These are phyloP conservation scores for Neofusicoccum parvum DNA, from an alignment of 2,329 filamentous ascomycete species.

Conservation along the genomic window DNA sequence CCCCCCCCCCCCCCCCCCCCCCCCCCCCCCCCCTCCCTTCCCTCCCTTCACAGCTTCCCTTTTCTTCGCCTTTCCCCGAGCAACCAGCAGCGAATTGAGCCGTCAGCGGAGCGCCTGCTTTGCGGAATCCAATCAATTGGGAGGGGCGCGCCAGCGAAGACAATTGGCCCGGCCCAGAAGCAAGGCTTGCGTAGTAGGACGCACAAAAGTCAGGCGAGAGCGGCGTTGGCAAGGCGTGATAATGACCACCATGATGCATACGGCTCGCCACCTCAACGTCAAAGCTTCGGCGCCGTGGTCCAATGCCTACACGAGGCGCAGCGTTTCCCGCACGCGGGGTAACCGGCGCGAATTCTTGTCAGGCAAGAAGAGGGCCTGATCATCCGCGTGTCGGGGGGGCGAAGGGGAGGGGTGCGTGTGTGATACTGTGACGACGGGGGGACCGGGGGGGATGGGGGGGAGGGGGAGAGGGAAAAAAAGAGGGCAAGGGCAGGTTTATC, in stretches of 20 bases:
- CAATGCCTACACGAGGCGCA: conserved; percentile 26
- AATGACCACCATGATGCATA: conserved; percentile 33
- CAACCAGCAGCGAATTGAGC: too few species aligned
- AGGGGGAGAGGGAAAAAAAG: background rate
- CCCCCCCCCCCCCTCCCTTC: too few species aligned
- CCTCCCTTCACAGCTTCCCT: too few species aligned
- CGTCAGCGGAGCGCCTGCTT: too few species aligned
- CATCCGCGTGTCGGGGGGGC: conserved; percentile 3
- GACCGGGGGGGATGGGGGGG: background rate
- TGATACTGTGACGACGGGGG: conserved; percentile 31
- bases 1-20: too few species aligned
- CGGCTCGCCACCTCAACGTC: conserved; percentile 37
- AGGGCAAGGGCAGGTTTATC: conserved; percentile 32
- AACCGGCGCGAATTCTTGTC: conserved; percentile 37
- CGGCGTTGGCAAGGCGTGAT: conserved; percentile 24
- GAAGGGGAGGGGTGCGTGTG: conserved; percentile 23
- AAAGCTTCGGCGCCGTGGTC: conserved; percentile 27
- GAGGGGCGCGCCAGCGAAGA: too few species aligned
- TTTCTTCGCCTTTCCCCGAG: too few species aligned
- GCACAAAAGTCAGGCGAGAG: background rate
- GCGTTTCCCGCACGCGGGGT: conserved; percentile 30
- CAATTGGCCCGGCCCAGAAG: too few species aligned
- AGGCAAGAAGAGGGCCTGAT: conserved; percentile 30
- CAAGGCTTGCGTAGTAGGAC: background rate
- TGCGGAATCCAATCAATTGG: too few species aligned